Evolutionary conservation across 306 rosid genomes (phyloP).

Genomic region (Ochetophila trinervis): DNA sequence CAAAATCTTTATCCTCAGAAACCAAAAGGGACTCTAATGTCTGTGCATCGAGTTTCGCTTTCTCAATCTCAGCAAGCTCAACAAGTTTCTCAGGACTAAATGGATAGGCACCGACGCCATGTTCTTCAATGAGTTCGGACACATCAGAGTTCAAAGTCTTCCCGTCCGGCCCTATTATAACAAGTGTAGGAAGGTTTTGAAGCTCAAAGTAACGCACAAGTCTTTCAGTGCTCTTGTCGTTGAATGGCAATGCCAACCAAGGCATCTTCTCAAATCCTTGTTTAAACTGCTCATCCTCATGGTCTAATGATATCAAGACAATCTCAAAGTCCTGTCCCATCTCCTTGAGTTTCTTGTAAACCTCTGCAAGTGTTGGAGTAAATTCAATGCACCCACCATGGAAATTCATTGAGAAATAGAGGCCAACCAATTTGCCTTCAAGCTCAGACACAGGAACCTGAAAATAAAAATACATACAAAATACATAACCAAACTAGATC

Average conservation of each 20-base stretch:
- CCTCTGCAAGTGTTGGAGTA: slow-evolving; percentile 33
- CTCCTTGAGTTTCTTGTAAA: slow-evolving; percentile 35
- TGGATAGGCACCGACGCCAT: slow-evolving; percentile 45
- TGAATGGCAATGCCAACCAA: slow-evolving; percentile 49
- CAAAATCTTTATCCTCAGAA: slow-evolving; percentile 35
- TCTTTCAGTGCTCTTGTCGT: slow-evolving; percentile 33
- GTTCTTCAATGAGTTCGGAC: slow-evolving; percentile 36
- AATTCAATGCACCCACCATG: slow-evolving; percentile 28
- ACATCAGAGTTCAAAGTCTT: slow-evolving; percentile 40
- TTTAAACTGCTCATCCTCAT: slow-evolving; percentile 34
- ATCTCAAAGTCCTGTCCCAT: slow-evolving; percentile 53
- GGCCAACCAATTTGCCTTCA: slow-evolving; percentile 47
- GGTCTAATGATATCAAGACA: slow-evolving; percentile 41
- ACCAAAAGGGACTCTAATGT: slow-evolving; percentile 47
- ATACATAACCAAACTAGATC: background rate
- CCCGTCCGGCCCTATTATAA: slow-evolving; percentile 48
- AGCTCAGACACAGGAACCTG: slow-evolving; percentile 49
- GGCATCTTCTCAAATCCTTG: slow-evolving; percentile 30
- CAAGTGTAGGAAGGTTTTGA: slow-evolving; percentile 30
- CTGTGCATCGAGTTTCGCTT: slow-evolving; percentile 39
- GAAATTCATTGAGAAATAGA: slow-evolving; percentile 32
- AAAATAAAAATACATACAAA: slow-evolving; percentile 2
- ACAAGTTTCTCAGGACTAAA: slow-evolving; percentile 40
- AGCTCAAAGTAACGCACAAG: slow-evolving; percentile 44
- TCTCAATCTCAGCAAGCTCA: slow-evolving; percentile 43